A percentile compares a stretch with the other conserved stretches of the same genome.
Conservation (phyloP, 73 alveolate species). For the Uronychia binucleata region DNA sequence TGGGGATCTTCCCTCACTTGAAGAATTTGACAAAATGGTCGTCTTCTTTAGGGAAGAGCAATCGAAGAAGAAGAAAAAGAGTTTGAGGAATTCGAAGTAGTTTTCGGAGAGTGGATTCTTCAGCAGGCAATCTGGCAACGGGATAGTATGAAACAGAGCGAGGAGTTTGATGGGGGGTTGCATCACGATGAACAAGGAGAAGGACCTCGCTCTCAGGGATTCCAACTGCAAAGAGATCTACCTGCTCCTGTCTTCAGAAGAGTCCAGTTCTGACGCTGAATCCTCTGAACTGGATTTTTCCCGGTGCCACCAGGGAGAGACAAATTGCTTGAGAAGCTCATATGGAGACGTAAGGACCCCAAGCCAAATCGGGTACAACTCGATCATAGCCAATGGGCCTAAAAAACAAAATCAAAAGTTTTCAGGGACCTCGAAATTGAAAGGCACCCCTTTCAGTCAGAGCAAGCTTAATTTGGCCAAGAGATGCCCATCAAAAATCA, state of each 20-base stretch:
- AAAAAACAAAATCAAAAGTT: no score
- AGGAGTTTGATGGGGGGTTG: not conserved
- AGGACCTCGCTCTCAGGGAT: not conserved
- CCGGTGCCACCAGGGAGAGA: not conserved
- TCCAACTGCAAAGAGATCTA: not conserved
- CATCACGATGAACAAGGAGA: not conserved
- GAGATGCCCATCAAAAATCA: no score
- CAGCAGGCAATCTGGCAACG: not conserved
- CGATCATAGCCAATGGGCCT: no score
- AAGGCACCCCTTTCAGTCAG: no score
- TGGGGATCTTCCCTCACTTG: not conserved
- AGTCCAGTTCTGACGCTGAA: no score
- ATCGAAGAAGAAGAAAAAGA: not conserved
- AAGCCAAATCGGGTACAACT: no score
- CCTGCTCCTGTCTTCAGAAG: no score
- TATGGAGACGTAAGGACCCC: no score
- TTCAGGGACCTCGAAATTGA: no score
- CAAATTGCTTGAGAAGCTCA: not conserved
- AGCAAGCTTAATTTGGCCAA: no score
- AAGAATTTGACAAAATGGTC: not conserved
- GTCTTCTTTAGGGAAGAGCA: not conserved
- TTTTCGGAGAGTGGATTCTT: not conserved
- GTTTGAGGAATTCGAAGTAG: not conserved
- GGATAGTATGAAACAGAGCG: not conserved
- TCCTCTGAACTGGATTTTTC: not conserved